Evolutionary conservation across 371 early-diverging fungal species (phyloP).

Genomic region (Zopfochytrium polystomum): DNA sequence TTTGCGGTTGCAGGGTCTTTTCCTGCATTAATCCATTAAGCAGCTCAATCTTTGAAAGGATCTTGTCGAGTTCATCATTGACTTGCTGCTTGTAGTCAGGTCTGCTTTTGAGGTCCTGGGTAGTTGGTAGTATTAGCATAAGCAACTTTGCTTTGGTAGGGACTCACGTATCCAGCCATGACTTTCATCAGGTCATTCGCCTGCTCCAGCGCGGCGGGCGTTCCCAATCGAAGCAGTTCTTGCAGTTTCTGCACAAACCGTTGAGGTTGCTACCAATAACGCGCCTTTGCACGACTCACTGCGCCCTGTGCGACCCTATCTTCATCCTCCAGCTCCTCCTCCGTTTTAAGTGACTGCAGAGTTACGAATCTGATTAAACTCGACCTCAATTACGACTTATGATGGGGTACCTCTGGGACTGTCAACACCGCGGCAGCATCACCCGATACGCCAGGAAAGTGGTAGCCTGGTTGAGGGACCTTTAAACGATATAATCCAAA

Average conservation of each 20-base stretch:
- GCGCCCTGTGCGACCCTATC: slow-evolving; percentile 84
- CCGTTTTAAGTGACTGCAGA: slow-evolving; percentile 59
- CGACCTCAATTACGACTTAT: too few relatives aligned
- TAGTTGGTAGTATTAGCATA: not conserved
- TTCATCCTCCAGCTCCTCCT: slow-evolving; percentile 90
- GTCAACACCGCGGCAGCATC: slow-evolving; percentile 39
- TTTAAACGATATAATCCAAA: not conserved
- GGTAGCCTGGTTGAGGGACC: slow-evolving; percentile 60
- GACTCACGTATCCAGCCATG: slow-evolving; percentile 86
- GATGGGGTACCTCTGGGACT: slow-evolving; percentile 21
- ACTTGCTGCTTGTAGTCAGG: slow-evolving; percentile 83
- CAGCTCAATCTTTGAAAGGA: slow-evolving; percentile 73
- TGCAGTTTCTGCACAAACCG: slow-evolving; percentile 75
- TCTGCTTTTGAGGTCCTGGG: slow-evolving; percentile 67
- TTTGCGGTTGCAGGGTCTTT: too few relatives aligned
- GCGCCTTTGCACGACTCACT: slow-evolving; percentile 45
- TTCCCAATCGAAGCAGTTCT: slow-evolving; percentile 89
- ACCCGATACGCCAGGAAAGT: slow-evolving; percentile 71
- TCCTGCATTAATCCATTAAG: slow-evolving; percentile 63
- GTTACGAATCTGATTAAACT: not conserved
- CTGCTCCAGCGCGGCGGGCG: slow-evolving; percentile 85
- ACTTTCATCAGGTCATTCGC: slow-evolving; percentile 96
- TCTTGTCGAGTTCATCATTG: slow-evolving; percentile 72
- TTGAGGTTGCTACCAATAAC: not conserved
- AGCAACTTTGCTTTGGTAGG: not conserved